Conservation (phyloP, 2,329 filamentous ascomycete species). For the Colletotrichum sublineola region DNA sequence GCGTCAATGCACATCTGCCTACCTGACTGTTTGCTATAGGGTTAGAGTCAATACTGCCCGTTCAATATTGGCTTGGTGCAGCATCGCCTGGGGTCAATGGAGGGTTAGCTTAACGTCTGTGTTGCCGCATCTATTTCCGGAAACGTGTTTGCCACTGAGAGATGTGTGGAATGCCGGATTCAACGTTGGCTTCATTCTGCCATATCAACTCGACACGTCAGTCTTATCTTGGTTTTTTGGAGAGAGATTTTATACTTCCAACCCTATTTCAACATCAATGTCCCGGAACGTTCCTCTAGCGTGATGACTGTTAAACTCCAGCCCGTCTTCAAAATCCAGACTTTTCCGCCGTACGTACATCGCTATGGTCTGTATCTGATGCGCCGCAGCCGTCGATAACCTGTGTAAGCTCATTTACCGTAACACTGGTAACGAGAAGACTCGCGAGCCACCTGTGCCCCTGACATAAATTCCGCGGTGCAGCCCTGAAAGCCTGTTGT, state of each 20-base stretch:
- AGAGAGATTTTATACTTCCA: slow-evolving; percentile 13
- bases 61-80: slow-evolving; percentile 14
- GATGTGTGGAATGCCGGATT: slow-evolving; percentile 6
- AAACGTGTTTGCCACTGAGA: slow-evolving; percentile 25
- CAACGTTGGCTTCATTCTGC: slow-evolving; percentile 11
- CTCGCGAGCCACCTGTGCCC: slow-evolving; percentile 13
- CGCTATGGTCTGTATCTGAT: background rate
- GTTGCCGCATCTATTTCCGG: slow-evolving; percentile 4
- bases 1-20: background rate
- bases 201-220: slow-evolving; percentile 17
- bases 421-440: slow-evolving; percentile 28
- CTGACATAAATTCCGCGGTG: slow-evolving; percentile 17
- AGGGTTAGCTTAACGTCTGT: slow-evolving; percentile 17
- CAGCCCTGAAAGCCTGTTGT: slow-evolving; percentile 10
- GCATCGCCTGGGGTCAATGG: slow-evolving; percentile 3
- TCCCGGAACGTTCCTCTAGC: background rate
- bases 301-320: background rate
- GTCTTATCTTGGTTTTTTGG: slow-evolving; percentile 15
- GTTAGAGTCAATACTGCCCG: background rate
- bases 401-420: slow-evolving; percentile 38
- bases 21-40: background rate
- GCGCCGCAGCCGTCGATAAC: slow-evolving; percentile 18
- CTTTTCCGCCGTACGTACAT: background rate
- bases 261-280: slow-evolving; percentile 40
- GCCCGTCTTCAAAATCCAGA: background rate